Percentiles rank a stretch among this genome's conserved stretches.
phyloP scores from a whole-genome alignment of 1,284 basidiomycete species.

The Grifola frondosa region DNA sequence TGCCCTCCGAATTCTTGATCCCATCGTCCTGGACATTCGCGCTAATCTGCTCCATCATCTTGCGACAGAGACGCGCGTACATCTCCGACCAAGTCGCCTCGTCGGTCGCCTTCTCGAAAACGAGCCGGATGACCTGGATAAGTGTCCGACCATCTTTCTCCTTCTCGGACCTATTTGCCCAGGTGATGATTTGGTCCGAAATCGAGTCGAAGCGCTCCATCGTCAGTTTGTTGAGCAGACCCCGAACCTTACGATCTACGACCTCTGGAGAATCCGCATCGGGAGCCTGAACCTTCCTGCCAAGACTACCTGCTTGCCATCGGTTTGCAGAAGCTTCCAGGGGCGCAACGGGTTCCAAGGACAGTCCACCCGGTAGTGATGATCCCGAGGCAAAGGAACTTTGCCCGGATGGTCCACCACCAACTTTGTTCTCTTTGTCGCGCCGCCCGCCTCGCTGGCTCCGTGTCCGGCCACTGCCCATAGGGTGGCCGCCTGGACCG shows the following conservation, averaged over 20 bases:
- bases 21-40: slow-evolving; percentile 85
- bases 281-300: slow-evolving; percentile 33
- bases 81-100: slow-evolving; percentile 22
- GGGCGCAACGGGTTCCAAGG: slow-evolving; percentile 70
- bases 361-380: slow-evolving; percentile 19
- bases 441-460: slow-evolving; percentile 73
- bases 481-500: slow-evolving; percentile 48
- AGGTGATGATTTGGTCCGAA: slow-evolving; percentile 48
- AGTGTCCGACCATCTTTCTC: slow-evolving; percentile 93
- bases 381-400: slow-evolving; percentile 17
- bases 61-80: slow-evolving; percentile 80
- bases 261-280: slow-evolving; percentile 76
- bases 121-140: slow-evolving; percentile 92
- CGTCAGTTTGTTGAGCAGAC: slow-evolving; percentile 92
- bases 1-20: slow-evolving; percentile 75
- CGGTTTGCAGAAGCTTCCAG: slow-evolving; percentile 80
- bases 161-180: slow-evolving; percentile 91
- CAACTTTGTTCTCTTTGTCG: slow-evolving; percentile 45
- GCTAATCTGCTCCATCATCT: slow-evolving; percentile 71
- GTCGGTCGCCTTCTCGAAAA: slow-evolving; percentile 92
- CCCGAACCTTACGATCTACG: slow-evolving; percentile 92
- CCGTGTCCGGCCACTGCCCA: slow-evolving; percentile 60
- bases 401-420: slow-evolving; percentile 21
- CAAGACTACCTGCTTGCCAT: slow-evolving; percentile 60
- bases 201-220: slow-evolving; percentile 97